Base-by-base conservation (phyloP, 2,329 filamentous ascomycete species). In the Chaetomiaceae sp. region DNA sequence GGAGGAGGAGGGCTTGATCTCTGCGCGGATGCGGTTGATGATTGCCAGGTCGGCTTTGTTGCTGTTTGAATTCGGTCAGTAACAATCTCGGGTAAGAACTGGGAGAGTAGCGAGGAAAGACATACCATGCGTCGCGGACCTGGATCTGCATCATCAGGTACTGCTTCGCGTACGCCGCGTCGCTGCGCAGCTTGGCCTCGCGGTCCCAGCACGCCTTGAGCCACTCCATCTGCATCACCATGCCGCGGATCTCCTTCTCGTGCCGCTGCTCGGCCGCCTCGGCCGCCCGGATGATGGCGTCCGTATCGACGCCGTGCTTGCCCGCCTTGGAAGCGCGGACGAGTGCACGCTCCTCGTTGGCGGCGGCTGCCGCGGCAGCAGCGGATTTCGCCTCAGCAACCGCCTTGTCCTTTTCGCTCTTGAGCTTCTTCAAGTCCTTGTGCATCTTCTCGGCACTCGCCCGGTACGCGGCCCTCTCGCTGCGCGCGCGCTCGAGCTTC, bases 11-110 rank as follows among this genome's bases (percentile, higher is more conserved):
- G 74, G 66, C 47, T 73, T 73, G 25, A 76, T 67, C 27, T 75
- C 67, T 51, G 89, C 82, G 58, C 88, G 89, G 77, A 96, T 95
- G 63, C 88, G 81, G 63, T 87, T 82, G 59, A 97, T 84, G 66
- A 96, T 87, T 48, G 85, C 83, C 55, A 97, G 84, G 68, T 97
- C 90, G 56, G 89, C 88, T 70, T 92, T 87, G 75, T 97, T 99
- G 75, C 94, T 97, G 69, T 61, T 19, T 40, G 22, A n/a, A 42
- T n/a, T 40, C 44, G 36, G 22, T 53, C 39, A 51, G 51, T 38
- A 38, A 45, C 27, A 36, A 27, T 51, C 2, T 19, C 7, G 29
- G 25, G 29, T 40, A 45, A 45, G 44, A 47, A 25, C 47, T 45
- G 23, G 51, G 20, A 31, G 42, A 46, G 37, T 44, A 46, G 47